Evolutionary conservation across 176 grass and related monocot genomes (phyloP).

Genomic region (Dendrocalamus sinicus): DNA sequence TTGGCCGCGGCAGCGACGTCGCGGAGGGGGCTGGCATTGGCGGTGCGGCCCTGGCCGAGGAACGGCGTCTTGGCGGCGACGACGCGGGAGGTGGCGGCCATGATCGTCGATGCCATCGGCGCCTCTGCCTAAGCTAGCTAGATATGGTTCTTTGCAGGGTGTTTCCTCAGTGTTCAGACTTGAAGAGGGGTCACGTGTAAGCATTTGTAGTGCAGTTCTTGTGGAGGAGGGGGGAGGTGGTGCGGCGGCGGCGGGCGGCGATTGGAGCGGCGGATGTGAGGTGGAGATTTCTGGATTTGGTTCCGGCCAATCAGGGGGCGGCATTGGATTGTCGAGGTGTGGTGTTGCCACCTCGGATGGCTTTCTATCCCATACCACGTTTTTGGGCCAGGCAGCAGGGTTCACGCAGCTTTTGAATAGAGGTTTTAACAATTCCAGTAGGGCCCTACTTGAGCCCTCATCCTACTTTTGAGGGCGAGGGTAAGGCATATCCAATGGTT

Average conservation of each 20-base stretch:
- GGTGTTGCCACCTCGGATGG: conserved; percentile 56
- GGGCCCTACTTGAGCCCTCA: no score
- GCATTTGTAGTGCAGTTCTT: conserved; percentile 60
- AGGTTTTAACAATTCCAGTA: no score
- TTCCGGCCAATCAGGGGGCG: conserved; percentile 51
- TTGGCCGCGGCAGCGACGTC: conserved; percentile 56
- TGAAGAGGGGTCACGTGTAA: conserved; percentile 38
- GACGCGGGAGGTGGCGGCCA: conserved; percentile 63
- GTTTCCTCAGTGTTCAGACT: neutral
- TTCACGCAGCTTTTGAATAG: neutral
- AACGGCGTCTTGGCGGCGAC: conserved; percentile 54
- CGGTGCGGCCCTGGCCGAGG: conserved; percentile 68
- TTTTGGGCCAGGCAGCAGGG: neutral
- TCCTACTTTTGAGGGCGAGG: no score
- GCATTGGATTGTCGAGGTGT: conserved; percentile 51
- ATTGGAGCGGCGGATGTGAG: conserved; percentile 57
- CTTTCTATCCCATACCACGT: conserved; percentile 27
- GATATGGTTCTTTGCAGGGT: neutral
- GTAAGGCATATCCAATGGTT: no score
- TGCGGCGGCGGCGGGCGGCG: neutral
- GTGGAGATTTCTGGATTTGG: conserved; percentile 81
- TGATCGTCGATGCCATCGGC: conserved; percentile 69
- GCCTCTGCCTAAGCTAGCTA: neutral
- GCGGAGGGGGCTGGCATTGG: conserved; percentile 53
- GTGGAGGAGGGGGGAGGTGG: conserved; percentile 8